phyloP scores from a whole-genome alignment of 2,329 filamentous ascomycete genomes.

The Colletotrichum shisoi region DNA sequence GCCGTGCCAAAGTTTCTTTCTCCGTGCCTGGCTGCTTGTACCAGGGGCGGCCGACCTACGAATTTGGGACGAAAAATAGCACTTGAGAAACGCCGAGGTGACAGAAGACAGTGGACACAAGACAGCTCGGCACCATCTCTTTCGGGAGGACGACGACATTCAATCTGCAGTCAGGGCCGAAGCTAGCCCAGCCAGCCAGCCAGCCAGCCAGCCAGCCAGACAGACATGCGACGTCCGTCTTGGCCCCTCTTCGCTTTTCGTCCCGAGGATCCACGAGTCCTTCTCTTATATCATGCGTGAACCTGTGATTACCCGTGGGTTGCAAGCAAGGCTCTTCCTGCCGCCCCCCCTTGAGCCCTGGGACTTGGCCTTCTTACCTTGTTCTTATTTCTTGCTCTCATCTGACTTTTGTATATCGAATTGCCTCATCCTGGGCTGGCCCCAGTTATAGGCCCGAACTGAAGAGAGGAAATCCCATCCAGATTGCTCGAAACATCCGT shows the following conservation, averaged over 20 bases:
- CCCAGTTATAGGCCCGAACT: conserved; percentile 11
- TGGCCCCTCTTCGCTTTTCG: background rate
- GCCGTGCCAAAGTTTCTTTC: conserved; percentile 20
- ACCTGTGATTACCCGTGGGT: conserved; percentile 30
- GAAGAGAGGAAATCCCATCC: conserved; percentile 5
- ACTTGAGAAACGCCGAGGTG: conserved; percentile 27
- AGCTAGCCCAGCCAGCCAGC: background rate
- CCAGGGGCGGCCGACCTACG: conserved; percentile 5
- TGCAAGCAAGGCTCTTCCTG: conserved; percentile 25
- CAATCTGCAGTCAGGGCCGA: conserved; percentile 5
- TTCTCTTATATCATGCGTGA: conserved; percentile 26
- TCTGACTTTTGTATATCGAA: conserved; percentile 9
- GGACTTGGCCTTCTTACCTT: conserved; percentile 12
- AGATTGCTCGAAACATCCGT: conserved; percentile 14
- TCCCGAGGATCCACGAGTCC: background rate
- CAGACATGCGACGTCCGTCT: background rate
- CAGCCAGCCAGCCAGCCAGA: too few relatives aligned
- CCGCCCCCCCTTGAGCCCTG: background rate
- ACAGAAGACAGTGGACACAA: conserved; percentile 26
- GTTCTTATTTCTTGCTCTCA: background rate
- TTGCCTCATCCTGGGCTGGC: conserved; percentile 25
- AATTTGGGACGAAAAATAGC: conserved; percentile 29
- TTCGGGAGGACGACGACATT: background rate
- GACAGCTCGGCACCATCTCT: conserved; percentile 23
- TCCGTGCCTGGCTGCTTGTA: background rate